Evolutionary conservation across 306 rosid species (phyloP).

Genomic region (Glycine latifolia): DNA sequence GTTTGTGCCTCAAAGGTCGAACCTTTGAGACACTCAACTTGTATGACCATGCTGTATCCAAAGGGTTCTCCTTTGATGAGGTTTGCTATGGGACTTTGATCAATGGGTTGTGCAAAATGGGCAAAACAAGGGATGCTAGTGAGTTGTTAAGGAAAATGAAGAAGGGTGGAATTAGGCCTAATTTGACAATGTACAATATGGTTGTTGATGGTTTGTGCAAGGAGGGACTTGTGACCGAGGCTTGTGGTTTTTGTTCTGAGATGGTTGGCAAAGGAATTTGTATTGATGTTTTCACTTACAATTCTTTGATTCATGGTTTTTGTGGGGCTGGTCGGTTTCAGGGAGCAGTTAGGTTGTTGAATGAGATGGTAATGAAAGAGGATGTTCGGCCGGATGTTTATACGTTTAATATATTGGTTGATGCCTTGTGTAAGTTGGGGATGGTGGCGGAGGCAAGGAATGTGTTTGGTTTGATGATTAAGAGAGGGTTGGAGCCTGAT

Average conservation of each 20-base stretch:
- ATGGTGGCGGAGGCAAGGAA: constrained; percentile 37
- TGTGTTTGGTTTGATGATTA: constrained; percentile 48
- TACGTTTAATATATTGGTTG: constrained; percentile 50
- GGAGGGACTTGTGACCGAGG: constrained; percentile 43
- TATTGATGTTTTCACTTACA: constrained; percentile 46
- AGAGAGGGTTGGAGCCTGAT: constrained; percentile 39
- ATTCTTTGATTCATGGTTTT: constrained; percentile 49
- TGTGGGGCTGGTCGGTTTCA: constrained; percentile 41
- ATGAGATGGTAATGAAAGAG: constrained; percentile 38
- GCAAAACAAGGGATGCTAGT: constrained; percentile 23
- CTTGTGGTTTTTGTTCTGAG: constrained; percentile 48
- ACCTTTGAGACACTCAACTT: constrained; percentile 27
- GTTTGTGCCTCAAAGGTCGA: constrained; percentile 44
- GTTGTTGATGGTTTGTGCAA: constrained; percentile 50
- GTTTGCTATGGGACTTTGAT: constrained; percentile 49
- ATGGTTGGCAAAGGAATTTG: constrained; percentile 40
- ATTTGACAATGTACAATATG: constrained; percentile 46
- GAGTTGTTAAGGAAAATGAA: constrained; percentile 45
- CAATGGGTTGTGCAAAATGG: constrained; percentile 47
- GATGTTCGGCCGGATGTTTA: constrained; percentile 46
- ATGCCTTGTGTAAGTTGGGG: constrained; percentile 46
- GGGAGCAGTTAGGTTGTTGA: constrained; percentile 40
- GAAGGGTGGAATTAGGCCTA: constrained; percentile 35
- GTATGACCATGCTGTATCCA: constrained; percentile 32
- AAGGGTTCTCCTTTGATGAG: constrained; percentile 45